phyloP scores from a whole-genome alignment of 495 filamentous ascomycete species.

The Xylaria cubensis region DNA sequence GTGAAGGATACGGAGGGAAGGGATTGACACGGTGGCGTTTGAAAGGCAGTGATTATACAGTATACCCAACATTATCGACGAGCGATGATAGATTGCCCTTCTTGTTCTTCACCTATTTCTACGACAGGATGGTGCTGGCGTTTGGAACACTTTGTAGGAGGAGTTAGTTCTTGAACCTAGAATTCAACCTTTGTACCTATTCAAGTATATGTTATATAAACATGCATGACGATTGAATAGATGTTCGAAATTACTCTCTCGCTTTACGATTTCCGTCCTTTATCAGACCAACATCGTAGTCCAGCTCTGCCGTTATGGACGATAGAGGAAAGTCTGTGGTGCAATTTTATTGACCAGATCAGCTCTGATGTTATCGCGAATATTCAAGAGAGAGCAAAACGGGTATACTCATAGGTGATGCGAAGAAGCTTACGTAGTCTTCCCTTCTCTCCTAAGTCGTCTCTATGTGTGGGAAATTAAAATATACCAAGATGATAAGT shows the following conservation, averaged over 20 bases:
- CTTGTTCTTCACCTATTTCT: neutral
- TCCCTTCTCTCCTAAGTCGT: too few species aligned
- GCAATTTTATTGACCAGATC: too few species aligned
- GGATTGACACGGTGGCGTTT: conserved; percentile 8
- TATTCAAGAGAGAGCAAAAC: too few species aligned
- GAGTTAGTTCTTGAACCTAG: neutral
- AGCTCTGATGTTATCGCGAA: too few species aligned
- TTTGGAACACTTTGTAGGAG: neutral
- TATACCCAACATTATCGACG: conserved; percentile 2
- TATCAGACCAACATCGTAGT: neutral
- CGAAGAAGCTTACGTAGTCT: too few species aligned
- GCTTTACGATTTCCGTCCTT: neutral
- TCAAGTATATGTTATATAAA: neutral
- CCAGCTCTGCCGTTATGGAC: neutral
- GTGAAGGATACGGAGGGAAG: neutral
- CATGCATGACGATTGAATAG: neutral
- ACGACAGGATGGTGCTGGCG: neutral
- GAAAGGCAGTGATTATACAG: neutral
- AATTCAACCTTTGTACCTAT: neutral
- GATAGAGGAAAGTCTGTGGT: too few species aligned
- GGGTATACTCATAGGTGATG: too few species aligned
- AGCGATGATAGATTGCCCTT: neutral
- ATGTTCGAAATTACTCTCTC: neutral
- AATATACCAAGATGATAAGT: too few species aligned
- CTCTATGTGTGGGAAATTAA: too few species aligned